Percentiles rank a stretch among this genome's conserved stretches.
phyloP scores from a whole-genome alignment of 192 early-diverging fungal genomes.

The Podila minutissima region DNA sequence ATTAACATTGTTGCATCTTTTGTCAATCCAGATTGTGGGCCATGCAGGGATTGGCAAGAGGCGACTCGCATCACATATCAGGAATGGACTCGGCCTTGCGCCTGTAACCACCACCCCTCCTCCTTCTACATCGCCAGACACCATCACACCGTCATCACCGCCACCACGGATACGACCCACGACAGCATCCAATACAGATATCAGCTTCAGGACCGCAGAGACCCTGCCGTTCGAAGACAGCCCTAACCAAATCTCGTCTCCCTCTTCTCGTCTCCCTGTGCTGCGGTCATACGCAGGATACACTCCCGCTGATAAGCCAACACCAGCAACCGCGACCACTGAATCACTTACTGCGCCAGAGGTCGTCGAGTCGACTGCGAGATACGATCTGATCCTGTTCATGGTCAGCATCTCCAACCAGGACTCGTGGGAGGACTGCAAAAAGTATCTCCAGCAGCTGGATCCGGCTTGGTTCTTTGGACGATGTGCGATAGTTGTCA shows the following conservation, averaged over 20 bases:
- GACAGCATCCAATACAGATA: conserved; percentile 6
- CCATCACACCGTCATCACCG: background rate
- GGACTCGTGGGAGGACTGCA: conserved; percentile 31
- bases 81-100: conserved; percentile 7
- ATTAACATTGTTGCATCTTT: background rate
- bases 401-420: conserved; percentile 32
- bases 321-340: background rate
- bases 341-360: background rate
- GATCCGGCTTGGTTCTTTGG: conserved; percentile 44
- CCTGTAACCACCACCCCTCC: background rate
- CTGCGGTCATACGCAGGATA: background rate
- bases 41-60: conserved; percentile 48
- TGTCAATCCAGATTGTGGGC: conserved; percentile 21
- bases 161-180: background rate
- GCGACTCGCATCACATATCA: conserved; percentile 33
- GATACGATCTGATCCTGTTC: conserved; percentile 43
- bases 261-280: background rate
- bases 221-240: conserved; percentile 1
- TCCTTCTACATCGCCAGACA: background rate
- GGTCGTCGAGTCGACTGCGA: conserved; percentile 14
- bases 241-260: background rate
- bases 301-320: background rate
- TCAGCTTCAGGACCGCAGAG: conserved; percentile 41
- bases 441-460: conserved; percentile 13
- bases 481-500: conserved; percentile 38